Base-by-base conservation (phyloP, 2,329 filamentous ascomycete genomes). In the Fusarium foetens region DNA sequence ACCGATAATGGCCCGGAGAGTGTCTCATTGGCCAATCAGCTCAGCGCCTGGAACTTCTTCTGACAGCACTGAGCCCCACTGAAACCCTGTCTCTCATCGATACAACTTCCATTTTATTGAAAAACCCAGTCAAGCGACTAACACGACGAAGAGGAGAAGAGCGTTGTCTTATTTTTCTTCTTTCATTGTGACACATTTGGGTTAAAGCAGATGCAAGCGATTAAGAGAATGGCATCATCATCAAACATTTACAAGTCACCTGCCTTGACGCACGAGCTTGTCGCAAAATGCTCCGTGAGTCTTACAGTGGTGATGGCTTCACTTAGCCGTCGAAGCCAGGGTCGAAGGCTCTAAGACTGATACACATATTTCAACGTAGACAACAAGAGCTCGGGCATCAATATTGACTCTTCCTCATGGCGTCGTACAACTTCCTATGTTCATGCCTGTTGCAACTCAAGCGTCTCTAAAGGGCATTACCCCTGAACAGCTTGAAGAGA, bases 401-500 rank as follows among this genome's bases (percentile, higher is more conserved):
- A 91, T 90, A 66, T 87, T 99, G 59, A 92, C 91, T 52, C 90
- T 99, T 31, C 95, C 96, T 55, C 97, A 99, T 89, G 96, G 96
- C 64, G 88, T 92, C 3, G 95, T 99, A 31, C 90, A 93, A 76
- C 89, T 98, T 35, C 96, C 97, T 12, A 91, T 98, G 65, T 99
- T 99, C 83, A 99, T 99, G 96, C 96, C 96, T 21, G 96, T 99
- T 46, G 96, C 96, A 35, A 99, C 96, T 1, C 96, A 99, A 83
- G 96, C 94, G 2, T 97, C 95, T 1, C 87, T 99, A 42, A 99
- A 99, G 80, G 96, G 96, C 46, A 84, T 99, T 62, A 98, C 96
- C 1, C 94, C 95, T 3, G 92, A 95, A 73, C 96, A 99, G 79
- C 86, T 99, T 5, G 95, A 96, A 77, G 91, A 94, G 59, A 97